Percentiles rank a stretch among this genome's conserved stretches.
Conservation (phyloP, 2,329 filamentous ascomycete genomes). For the Cyanodermella asteris region DNA sequence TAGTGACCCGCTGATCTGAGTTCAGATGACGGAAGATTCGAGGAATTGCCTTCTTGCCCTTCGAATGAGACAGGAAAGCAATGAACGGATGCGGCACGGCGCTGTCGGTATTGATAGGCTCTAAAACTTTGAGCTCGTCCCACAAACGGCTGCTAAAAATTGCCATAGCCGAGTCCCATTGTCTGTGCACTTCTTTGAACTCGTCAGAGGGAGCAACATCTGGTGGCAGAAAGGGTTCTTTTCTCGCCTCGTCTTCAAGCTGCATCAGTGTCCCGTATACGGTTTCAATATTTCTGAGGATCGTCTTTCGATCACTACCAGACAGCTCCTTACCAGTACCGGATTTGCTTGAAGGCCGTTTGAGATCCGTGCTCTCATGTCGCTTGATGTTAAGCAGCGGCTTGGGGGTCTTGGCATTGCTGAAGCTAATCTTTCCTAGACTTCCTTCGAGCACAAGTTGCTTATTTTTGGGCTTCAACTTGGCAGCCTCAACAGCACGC, state of each 20-base stretch:
- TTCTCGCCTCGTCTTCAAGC: slow-evolving; percentile 79
- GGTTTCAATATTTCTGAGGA: slow-evolving; percentile 68
- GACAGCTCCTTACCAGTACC: slow-evolving; percentile 29
- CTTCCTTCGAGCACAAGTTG: slow-evolving; percentile 92
- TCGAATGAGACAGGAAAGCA: slow-evolving; percentile 77
- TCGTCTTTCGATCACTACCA: slow-evolving; percentile 54
- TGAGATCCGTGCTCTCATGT: slow-evolving; percentile 43
- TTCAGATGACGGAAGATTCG: slow-evolving; percentile 87
- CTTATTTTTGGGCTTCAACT: slow-evolving; percentile 93
- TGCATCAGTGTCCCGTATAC: slow-evolving; percentile 79
- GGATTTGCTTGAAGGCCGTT: slow-evolving; percentile 30
- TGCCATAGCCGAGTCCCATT: no score
- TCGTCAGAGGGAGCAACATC: slow-evolving; percentile 40
- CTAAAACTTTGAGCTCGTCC: slow-evolving; percentile 75
- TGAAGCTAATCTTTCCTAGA: slow-evolving; percentile 94
- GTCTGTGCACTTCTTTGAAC: slow-evolving; percentile 4
- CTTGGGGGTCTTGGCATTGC: slow-evolving; percentile 93
- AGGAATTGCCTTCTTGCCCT: slow-evolving; percentile 89
- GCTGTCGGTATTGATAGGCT: slow-evolving; percentile 58
- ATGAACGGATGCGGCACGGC: slow-evolving; percentile 72
- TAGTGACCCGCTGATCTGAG: slow-evolving; percentile 74
- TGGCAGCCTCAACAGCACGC: slow-evolving; percentile 86
- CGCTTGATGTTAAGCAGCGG: slow-evolving; percentile 90
- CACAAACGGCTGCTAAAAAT: slow-evolving; percentile 63
- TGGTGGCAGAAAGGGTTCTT: slow-evolving; percentile 49